Base-by-base conservation (phyloP, 2,329 filamentous ascomycete species). In the Cladophialophora immunda region DNA sequence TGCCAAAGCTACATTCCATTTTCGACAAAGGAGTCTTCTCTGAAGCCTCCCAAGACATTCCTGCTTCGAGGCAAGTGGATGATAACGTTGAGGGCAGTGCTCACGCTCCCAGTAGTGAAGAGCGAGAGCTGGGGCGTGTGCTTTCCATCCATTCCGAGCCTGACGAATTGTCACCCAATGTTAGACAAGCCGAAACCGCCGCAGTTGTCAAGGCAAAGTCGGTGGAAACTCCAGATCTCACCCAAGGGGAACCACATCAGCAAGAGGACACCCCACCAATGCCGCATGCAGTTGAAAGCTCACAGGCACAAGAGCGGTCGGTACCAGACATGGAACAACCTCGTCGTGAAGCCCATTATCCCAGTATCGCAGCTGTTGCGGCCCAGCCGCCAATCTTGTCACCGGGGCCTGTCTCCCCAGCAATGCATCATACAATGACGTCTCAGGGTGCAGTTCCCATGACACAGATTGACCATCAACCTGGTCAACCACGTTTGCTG, bases 341-440 rank as follows among this genome's bases (percentile, higher is more conserved):
- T 25, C 45, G 15, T 41, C 57, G 29, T 19, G 27, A 22, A 47
- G 30, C 19, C 7, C 52, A 64, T 36, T 54, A 63, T 50, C 69
- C 64, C 22, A 67, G 62, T 45, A 68, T 68, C 52, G 59, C 63
- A n/a, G 32, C 70, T 11, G 52, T 64, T 30, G 57, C 68, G 9
- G 62, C 59, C 11, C 69, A 64, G 15, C 59, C 64, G 11, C 38
- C 47, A 19, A 34, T 87, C 1, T 83, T 83, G 1, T 88, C 89
- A 4, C 88, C 89, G 0, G 85, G 85, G 0, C 88, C 87, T 1
- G 77, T 87, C 0, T 90, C 90, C 0, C 89, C 90, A 1, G 89
- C 84, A 0, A 79, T 90, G 45, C 83, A 87, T 41, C 82, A 83
- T 15, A 86, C 85, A 0, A 90, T 91, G 83, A 85, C 85, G 11